phyloP scores from a whole-genome alignment of 371 early-diverging fungal genomes.

The Mucor indicus region DNA sequence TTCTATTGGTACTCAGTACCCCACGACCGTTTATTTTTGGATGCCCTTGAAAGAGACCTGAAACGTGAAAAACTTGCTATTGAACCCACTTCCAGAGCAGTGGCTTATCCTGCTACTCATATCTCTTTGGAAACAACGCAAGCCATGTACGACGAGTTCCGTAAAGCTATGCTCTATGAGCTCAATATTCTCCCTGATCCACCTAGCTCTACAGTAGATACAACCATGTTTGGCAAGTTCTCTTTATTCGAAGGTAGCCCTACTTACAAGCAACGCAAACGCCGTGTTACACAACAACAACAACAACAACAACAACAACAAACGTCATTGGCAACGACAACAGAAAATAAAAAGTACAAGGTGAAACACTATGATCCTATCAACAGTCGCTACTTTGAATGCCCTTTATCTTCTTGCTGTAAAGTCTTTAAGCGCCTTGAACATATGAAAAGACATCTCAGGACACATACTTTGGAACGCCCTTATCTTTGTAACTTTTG shows the following conservation, averaged over 20 bases:
- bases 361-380: background rate
- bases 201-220: background rate
- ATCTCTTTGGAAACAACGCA: conserved; percentile 41
- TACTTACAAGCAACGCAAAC: conserved; percentile 71
- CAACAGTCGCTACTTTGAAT: conserved; percentile 12
- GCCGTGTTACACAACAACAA: conserved; percentile 37
- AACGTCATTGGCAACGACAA: background rate
- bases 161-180: conserved; percentile 29
- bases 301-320: conserved; percentile 8
- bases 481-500: conserved; percentile 75
- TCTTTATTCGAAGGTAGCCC: conserved; percentile 71
- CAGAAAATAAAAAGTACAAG: background rate
- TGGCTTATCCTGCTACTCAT: conserved; percentile 33
- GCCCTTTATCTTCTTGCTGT: conserved; percentile 48
- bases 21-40: conserved; percentile 77
- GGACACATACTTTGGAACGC: conserved; percentile 78
- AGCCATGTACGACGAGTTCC: conserved; percentile 39
- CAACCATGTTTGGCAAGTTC: conserved; percentile 49
- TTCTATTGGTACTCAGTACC: conserved; percentile 85
- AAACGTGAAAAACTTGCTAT: conserved; percentile 77
- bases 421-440: conserved; percentile 76
- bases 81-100: conserved; percentile 58
- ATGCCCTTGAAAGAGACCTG: conserved; percentile 89
- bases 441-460: conserved; percentile 87
- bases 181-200: conserved; percentile 8